Evolutionary conservation across 2,329 filamentous ascomycete species (phyloP).

Genomic region (Colletotrichum musae): DNA sequence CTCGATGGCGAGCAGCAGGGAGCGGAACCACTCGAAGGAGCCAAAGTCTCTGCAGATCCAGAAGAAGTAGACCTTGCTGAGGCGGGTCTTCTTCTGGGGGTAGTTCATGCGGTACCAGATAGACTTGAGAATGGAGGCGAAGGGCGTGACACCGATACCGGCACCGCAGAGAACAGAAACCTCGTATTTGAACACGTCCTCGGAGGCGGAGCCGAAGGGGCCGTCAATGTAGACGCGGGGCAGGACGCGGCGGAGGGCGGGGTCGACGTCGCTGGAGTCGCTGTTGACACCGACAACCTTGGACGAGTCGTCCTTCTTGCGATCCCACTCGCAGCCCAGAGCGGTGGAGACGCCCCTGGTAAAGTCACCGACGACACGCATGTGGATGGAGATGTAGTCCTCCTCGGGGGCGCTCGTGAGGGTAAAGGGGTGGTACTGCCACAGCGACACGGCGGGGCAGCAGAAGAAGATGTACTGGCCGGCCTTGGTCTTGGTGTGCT

Average conservation of each 20-base stretch:
- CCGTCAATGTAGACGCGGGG: conserved; percentile 88
- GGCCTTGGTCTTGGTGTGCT: conserved; percentile 83
- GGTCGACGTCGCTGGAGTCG: conserved; percentile 73
- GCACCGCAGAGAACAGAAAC: conserved; percentile 84
- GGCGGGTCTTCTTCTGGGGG: conserved; percentile 81
- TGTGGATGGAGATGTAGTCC: conserved; percentile 90
- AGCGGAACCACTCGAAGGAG: conserved; percentile 92
- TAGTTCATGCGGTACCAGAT: conserved; percentile 97
- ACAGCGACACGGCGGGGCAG: conserved; percentile 87
- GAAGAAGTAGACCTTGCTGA: conserved; percentile 93
- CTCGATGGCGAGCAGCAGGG: conserved; percentile 86
- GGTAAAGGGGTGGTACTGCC: conserved; percentile 92
- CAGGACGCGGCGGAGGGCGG: conserved; percentile 79
- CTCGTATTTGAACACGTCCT: conserved; percentile 93
- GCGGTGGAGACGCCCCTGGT: conserved; percentile 78
- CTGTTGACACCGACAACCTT: conserved; percentile 79
- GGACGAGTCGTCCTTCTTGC: conserved; percentile 69
- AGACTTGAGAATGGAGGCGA: conserved; percentile 88
- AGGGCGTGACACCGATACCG: conserved; percentile 89
- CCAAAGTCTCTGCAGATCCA: conserved; percentile 93
- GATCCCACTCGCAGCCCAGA: conserved; percentile 82
- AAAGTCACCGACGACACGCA: conserved; percentile 87
- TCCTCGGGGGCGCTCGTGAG: conserved; percentile 90
- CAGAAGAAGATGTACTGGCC: conserved; percentile 93
- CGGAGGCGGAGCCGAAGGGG: conserved; percentile 87